phyloP scores from a whole-genome alignment of 495 filamentous ascomycete genomes.

The Penicillium manginii region DNA sequence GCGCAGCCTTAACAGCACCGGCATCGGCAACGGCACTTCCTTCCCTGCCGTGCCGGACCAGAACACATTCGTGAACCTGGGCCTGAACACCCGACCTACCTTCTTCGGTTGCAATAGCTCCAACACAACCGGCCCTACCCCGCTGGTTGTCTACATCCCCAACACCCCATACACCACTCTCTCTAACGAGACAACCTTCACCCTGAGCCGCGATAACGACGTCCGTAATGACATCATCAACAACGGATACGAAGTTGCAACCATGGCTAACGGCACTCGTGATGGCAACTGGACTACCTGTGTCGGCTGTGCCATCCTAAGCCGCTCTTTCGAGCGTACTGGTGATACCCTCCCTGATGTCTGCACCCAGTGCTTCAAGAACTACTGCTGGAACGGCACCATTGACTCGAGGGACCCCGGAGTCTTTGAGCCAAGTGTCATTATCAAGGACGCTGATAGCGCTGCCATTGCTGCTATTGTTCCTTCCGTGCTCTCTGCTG shows the following conservation, averaged over 20 bases:
- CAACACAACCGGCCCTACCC: conserved; percentile 59
- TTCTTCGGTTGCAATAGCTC: conserved; percentile 88
- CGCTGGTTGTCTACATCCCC: conserved; percentile 87
- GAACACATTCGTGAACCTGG: conserved; percentile 85
- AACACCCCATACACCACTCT: conserved; percentile 76
- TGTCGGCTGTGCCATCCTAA: conserved; percentile 88
- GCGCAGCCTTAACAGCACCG: conserved; percentile 59
- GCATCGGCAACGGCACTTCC: conserved; percentile 75
- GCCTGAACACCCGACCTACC: conserved; percentile 81
- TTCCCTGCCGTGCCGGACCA: conserved; percentile 84
- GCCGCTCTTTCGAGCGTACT: conserved; percentile 70
- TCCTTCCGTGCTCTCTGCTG: conserved; percentile 24
- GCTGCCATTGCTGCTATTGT: conserved; percentile 13
- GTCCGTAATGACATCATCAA: conserved; percentile 76
- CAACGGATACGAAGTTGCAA: conserved; percentile 84
- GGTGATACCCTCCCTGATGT: conserved; percentile 62
- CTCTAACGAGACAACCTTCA: conserved; percentile 78
- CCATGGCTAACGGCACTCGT: conserved; percentile 75
- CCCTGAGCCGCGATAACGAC: conserved; percentile 59
- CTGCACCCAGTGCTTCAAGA: conserved; percentile 73
- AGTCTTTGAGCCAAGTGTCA: conserved; percentile 33
- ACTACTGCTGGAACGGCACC: conserved; percentile 74
- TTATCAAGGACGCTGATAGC: conserved; percentile 23
- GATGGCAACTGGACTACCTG: conserved; percentile 77
- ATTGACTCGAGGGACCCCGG: conserved; percentile 34